These are phyloP conservation scores for Oryza australiensis DNA, from an alignment of 176 grass and related monocot species.

Conservation along the genomic window DNA sequence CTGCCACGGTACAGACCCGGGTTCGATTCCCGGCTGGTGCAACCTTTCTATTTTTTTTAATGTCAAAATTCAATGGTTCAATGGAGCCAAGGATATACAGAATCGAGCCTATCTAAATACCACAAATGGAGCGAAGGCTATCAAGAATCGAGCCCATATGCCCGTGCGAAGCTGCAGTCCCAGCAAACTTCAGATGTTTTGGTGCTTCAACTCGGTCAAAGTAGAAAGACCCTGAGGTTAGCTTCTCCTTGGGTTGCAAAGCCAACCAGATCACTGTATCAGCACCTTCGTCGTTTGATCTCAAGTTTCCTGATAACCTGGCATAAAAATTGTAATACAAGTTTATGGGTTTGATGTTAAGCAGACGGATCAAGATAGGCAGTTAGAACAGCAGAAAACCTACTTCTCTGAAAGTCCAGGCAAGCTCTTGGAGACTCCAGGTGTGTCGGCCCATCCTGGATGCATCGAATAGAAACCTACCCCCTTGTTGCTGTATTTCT, in stretches of 20 bases:
- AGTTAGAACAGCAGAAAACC: neutral
- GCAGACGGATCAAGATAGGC: neutral
- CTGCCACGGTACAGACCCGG: slow-evolving; percentile 79
- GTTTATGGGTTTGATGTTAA: neutral
- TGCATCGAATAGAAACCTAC: slow-evolving; percentile 91
- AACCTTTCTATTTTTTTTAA: neutral
- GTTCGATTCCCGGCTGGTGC: slow-evolving; percentile 68
- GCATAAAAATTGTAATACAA: neutral
- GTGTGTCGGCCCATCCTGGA: slow-evolving; percentile 90
- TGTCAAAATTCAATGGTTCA: too few relatives aligned
- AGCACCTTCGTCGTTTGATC: slow-evolving; percentile 63
- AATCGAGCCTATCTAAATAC: neutral
- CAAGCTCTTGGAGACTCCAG: slow-evolving; percentile 78
- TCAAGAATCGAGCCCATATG: slow-evolving; percentile 58
- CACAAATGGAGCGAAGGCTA: slow-evolving; percentile 48
- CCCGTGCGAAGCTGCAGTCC: slow-evolving; percentile 58
- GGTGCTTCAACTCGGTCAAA: slow-evolving; percentile 82
- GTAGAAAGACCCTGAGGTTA: slow-evolving; percentile 72
- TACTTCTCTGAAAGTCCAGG: slow-evolving; percentile 71
- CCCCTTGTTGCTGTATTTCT: slow-evolving; percentile 58
- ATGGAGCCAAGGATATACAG: too few relatives aligned
- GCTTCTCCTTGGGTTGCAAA: slow-evolving; percentile 75
- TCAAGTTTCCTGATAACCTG: slow-evolving; percentile 80
- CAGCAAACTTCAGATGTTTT: slow-evolving; percentile 78
- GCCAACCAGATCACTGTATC: slow-evolving; percentile 86